Evolutionary conservation across 352 stramenopile species (phyloP).

Genomic region (Hyaloperonospora arabidopsidis): DNA sequence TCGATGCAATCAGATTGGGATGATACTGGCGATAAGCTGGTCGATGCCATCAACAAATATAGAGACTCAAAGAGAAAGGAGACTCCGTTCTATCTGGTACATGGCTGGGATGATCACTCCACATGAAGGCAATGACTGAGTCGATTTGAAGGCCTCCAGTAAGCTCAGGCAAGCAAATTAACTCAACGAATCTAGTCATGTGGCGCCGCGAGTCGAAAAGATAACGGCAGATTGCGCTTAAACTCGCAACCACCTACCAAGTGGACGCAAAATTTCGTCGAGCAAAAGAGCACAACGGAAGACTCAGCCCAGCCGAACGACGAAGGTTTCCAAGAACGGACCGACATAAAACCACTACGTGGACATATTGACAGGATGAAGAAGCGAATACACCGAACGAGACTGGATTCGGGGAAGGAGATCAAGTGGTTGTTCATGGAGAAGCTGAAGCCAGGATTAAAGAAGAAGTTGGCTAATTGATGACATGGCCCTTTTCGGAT

Average conservation of each 20-base stretch:
- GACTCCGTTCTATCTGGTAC: not conserved
- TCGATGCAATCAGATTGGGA: not conserved
- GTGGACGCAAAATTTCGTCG: too few relatives aligned
- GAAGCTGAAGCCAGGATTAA: slow-evolving; percentile 1
- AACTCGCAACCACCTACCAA: too few relatives aligned
- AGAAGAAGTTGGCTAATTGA: not conserved
- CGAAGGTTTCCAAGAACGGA: not conserved
- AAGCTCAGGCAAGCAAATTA: too few relatives aligned
- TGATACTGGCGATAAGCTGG: not conserved
- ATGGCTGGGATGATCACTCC: not conserved
- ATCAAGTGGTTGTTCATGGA: slow-evolving; percentile 1
- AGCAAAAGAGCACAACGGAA: too few relatives aligned
- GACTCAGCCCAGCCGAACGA: too few relatives aligned
- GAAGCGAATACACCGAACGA: not conserved
- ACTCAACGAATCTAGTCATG: too few relatives aligned
- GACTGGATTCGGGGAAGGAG: slow-evolving; percentile 1
- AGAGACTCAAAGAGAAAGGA: not conserved
- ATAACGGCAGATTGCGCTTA: too few relatives aligned
- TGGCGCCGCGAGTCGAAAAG: too few relatives aligned
- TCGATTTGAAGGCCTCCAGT: not conserved
- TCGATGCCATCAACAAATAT: not conserved
- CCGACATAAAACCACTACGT: not conserved
- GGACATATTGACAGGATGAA: not conserved
- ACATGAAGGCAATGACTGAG: slow-evolving; percentile 4
- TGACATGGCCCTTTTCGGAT: not conserved